Base-by-base conservation (phyloP, 2,329 filamentous ascomycete species). In the Sclerotinia trifoliorum region DNA sequence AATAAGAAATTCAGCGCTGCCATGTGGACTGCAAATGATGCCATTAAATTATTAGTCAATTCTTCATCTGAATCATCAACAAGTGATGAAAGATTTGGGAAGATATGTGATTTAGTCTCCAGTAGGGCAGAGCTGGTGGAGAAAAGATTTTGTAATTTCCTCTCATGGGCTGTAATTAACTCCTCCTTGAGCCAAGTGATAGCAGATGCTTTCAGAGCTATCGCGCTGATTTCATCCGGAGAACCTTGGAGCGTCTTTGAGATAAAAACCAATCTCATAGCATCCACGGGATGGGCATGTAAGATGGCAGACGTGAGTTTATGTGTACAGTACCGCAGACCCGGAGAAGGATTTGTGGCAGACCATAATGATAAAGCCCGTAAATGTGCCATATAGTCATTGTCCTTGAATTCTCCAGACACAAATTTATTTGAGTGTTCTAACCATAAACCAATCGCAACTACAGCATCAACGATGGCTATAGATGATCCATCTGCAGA, bases 161-260 rank as follows among this genome's bases (percentile, higher is more conserved):
- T 71, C 42, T 74, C 70, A 49, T 75, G 74, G 2, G 71, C 72
- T 24, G 80, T 76, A 11, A 88, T 80, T 21, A 89, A 79, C 75
- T 90, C 88, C 72, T 89, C 87, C 66, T 86, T 84, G 46, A 89
- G 78, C 88, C 88, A 90, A 5, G 82, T 82, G 5, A 90, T 82
- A 0, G 87, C 87, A 54, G 85, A 86, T 11, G 85, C 87, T 75
- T 88, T 88, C 49, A 90, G 80, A 0, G 84, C 81, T 2, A 86
- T 82, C 73, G 87, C 89, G 72, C 35, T 19, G 19, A 55, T 54
- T 26, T 57, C 42, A 46, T 65, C 44, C 26, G 86, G 83, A 80
- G 87, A 89, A 75, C 89, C 87, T 77, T 89, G 86, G 17, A 90
- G 78, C 17, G 89, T 81, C 74, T 90, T 88, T 65, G 87, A 84